Base-by-base conservation (phyloP, 176 grass and related monocot species). In the Echinochloa phyllopogon region DNA sequence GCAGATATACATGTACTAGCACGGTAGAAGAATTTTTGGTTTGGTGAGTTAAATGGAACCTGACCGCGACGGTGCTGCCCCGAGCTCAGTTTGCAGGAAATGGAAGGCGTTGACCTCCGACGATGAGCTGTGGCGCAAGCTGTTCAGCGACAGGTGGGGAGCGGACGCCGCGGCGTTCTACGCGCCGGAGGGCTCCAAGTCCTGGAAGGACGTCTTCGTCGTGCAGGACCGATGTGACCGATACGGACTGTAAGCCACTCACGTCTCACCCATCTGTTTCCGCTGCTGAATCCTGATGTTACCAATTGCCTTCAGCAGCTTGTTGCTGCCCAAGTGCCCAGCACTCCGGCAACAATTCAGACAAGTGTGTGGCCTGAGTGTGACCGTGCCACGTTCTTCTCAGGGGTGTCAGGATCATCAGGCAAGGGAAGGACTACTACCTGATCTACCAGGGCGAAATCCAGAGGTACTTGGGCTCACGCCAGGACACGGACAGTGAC, bases 361-460 rank as follows among this genome's bases (percentile, higher is more conserved):
- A 3, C 15, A 9, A 56, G n/a, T 29, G 51, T 53, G 51, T 20
- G 51, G 52, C 38, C 4, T 21, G 47, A 72, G 63, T 7, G 55
- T 24, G 33, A 48, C 63, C 5, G 0, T 0, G 10, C 3, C 36
- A 0, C 16, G 12, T 71, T 75, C 40, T 59, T 84, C 80, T 72
- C 83, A 95, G 96, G 76, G 87, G 93, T 24, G 59, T 92, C 44
- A 98, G 77, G 77, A 94, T 98, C 29, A 92, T 98, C 62, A 92
- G 91, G 69, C 93, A 98, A 86, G 96, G 96, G 11, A 85, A 66
- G 8, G 91, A 95, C 68, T 98, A 95, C 70, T 98, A 92, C 66
- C 85, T 98, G 21, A 95, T 98, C 17, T 88, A 93, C 91, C 90
- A 88, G 69, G 95, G 95, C n/a, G 86, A 95, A 75, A 93, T 95